Evolutionary conservation across 129 eudicot species (phyloP), one percentile per base, ranked within the genome.

Genomic region (Artemisia tridentata): DNA sequence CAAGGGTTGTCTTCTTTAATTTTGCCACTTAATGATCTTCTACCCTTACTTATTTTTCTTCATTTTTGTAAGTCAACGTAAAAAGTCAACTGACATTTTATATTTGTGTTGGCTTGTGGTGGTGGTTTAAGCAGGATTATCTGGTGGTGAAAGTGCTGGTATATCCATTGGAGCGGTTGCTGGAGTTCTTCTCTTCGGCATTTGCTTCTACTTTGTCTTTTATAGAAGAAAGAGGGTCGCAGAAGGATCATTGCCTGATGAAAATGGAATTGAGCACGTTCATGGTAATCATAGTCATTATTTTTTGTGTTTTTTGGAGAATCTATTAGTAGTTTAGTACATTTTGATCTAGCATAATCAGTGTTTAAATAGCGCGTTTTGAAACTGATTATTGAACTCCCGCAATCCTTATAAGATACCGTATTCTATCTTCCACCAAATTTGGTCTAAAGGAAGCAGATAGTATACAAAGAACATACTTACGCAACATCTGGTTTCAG

Each of bases 131-230:
- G 69, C 86, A 86, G 96, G 96, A 62, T 41, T 82, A 61, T 73
- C 86, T 14, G 78, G 81, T 71, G 88, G 82, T 74, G 91, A 75
- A 67, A 84, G 88, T 68, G 93, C 84, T 68, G 96, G 93, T 17
- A 46, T 86, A 64, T 79, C 85, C 17, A 69, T 88, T 71, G 97
- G 83, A 80, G 90, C 81, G 16, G 85, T 81, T 76, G 66, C 17
- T 23, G 87, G 65, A 51, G 74, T 70, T 72, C 54, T 72, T 63
- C 27, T 69, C 31, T 38, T 88, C 41, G 85, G 77, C 50, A 85
- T 75, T 60, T 84, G 87, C 63, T 48, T 84, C 60, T 91, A 86
- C 72, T 54, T 86, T 55, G 56, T 73, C 41, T 79, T 81, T 74
- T 80, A 78, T 57, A 71, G 79, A 71, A 73, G 79, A 63, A 88